Percentiles rank a stretch among this genome's conserved stretches.
These are phyloP conservation scores for Botryobasidium botryosum DNA, from an alignment of 768 basidiomycete genomes.

Conservation along the genomic window DNA sequence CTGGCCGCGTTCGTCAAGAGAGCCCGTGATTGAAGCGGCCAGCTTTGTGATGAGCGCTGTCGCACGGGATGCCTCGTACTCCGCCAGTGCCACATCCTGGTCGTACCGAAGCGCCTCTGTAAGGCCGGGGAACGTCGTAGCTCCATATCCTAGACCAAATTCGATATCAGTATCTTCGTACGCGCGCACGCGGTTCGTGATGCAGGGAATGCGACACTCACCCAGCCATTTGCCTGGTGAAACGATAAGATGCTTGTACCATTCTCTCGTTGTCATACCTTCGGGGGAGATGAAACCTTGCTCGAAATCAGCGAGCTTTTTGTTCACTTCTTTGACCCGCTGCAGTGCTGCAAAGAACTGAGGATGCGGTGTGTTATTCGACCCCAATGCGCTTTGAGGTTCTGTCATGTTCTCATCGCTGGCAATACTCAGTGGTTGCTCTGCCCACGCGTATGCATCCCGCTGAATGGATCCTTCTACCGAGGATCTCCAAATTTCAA, in stretches of 20 bases:
- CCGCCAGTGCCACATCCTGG: constrained; percentile 9
- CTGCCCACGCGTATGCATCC: too few relatives aligned
- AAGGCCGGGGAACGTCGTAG: constrained; percentile 17
- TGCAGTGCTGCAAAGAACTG: constrained; percentile 40
- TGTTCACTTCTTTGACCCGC: constrained; percentile 41
- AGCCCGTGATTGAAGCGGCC: too few relatives aligned
- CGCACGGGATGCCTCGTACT: constrained; percentile 10
- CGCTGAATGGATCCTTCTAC: too few relatives aligned
- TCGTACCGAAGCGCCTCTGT: constrained; percentile 18
- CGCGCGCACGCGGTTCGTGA: too few relatives aligned
- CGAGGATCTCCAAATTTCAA: too few relatives aligned
- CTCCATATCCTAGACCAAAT: constrained; percentile 12
- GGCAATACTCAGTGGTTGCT: background rate
- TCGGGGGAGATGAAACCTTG: constrained; percentile 62
- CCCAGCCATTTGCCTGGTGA: constrained; percentile 79
- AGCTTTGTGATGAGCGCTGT: constrained; percentile 3
- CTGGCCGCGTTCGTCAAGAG: too few relatives aligned
- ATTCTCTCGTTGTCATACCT: constrained; percentile 32
- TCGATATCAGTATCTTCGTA: too few relatives aligned
- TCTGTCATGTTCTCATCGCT: background rate
- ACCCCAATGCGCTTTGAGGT: background rate
- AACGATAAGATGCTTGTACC: constrained; percentile 74
- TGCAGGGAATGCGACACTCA: constrained; percentile 20
- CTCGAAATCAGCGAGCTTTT: constrained; percentile 55
- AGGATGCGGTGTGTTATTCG: constrained; percentile 11